A percentile compares a stretch with the other conserved stretches of the same genome.
Conservation (phyloP, 768 basidiomycete species). For the Solioccasus polychromus region DNA sequence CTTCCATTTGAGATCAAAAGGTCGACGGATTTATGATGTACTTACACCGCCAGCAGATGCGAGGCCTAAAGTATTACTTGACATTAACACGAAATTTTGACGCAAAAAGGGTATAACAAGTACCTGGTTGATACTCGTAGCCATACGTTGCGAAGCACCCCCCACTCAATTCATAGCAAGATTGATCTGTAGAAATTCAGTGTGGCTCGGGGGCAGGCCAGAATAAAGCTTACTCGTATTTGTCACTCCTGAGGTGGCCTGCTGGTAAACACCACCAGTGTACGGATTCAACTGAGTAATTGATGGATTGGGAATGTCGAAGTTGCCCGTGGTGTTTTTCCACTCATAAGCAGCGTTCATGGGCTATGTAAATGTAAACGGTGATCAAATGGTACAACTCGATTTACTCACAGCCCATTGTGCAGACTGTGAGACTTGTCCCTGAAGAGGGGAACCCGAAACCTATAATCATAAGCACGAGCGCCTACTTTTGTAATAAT, state of each 20-base stretch:
- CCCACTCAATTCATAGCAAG: constrained; percentile 54
- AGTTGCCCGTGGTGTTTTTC: constrained; percentile 60
- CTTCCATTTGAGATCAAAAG: constrained; percentile 6
- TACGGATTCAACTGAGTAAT: constrained; percentile 60
- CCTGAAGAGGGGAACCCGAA: constrained; percentile 35
- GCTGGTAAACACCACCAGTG: constrained; percentile 76
- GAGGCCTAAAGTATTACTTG: constrained; percentile 16
- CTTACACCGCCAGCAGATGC: constrained; percentile 47
- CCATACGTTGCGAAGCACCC: constrained; percentile 72
- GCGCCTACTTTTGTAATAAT: not conserved
- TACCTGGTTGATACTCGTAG: constrained; percentile 75
- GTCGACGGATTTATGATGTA: constrained; percentile 4
- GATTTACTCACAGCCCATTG: constrained; percentile 67
- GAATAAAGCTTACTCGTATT: constrained; percentile 45
- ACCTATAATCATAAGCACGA: constrained; percentile 29
- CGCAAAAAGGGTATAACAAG: constrained; percentile 16
- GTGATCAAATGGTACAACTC: not conserved
- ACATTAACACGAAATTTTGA: not conserved
- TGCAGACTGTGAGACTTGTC: constrained; percentile 78
- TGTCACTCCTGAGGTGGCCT: constrained; percentile 74
- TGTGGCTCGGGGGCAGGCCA: not conserved
- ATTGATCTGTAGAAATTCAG: constrained; percentile 46
- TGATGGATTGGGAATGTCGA: constrained; percentile 52
- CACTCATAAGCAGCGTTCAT: constrained; percentile 73
- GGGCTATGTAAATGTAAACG: constrained; percentile 46